Evolutionary conservation across 352 stramenopile species (phyloP), one percentile per base, ranked within the genome.

Genomic region (Globisporangium yorkense): DNA sequence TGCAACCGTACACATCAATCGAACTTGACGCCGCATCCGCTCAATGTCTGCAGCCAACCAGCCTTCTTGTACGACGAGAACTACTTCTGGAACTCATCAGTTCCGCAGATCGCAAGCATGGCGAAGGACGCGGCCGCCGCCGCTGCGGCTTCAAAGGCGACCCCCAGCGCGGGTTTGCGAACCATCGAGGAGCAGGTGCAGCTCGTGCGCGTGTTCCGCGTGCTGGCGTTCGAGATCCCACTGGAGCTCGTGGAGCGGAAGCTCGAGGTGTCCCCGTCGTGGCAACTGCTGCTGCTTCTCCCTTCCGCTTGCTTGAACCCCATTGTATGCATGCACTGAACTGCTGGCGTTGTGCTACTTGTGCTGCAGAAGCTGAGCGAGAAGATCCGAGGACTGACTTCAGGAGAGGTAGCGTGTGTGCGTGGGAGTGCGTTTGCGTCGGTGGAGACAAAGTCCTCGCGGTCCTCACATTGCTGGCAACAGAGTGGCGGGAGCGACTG

Each of bases 171-270:
- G 6, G 40, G 52, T 13, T 65, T 74, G 18, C 74, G 69, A 51
- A 88, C 71, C 27, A 77, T 92, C 21, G 83, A 90, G 46, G 83
- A 92, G 66, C 77, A 89, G 63, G 63, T 89, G n/a, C 83, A 90
- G 54, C 67, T 92, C 15, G 71, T 73, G 15, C 72, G 83, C 51
- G 73, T 91, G 18, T 91, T 93, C 52, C 80, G 83, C 10, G 52
- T 83, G 18, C 59, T 93, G 12, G 71, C 77, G 1, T 86, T 93
- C 46, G 79, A 91, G 12, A 72, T 84, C 1, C 77, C 83, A 0
- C 62, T 86, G 1, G 67, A 78, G 48, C 73, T 77, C 9, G 50
- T 89, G 27, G 74, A 87, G 6, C 66, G 72, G 10, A 93, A 91
- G 40, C 58, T 93, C 5, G 66, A 87, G 62, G 83, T 89, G 52